These are phyloP conservation scores for Toxicodendron radicans DNA, from an alignment of 345 rosid genomes.

Conservation along the genomic window DNA sequence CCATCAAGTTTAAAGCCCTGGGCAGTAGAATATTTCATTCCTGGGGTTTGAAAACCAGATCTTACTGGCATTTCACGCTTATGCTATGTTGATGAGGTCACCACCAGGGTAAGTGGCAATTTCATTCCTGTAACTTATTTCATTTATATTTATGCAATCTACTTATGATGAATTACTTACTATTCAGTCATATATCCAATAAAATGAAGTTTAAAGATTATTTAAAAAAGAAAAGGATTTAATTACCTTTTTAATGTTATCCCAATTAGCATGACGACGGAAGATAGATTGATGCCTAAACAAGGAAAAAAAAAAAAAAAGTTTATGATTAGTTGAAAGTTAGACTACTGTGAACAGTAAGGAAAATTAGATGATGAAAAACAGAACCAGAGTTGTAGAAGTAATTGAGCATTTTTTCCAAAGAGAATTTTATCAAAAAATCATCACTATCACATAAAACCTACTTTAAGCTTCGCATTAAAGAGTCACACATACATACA, in stretches of 20 bases:
- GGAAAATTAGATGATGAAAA: not conserved
- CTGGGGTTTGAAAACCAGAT: too few species aligned
- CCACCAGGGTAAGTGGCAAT: too few species aligned
- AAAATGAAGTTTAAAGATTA: too few species aligned
- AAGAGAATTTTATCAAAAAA: not conserved
- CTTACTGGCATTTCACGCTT: too few species aligned
- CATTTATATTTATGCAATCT: too few species aligned
- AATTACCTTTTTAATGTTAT: constrained; percentile 21
- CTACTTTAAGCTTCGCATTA: not conserved
- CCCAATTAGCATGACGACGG: constrained; percentile 35
- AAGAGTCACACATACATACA: constrained; percentile 27
- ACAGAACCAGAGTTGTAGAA: not conserved
- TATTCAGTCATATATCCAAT: too few species aligned
- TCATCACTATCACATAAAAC: not conserved
- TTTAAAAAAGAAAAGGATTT: not conserved
- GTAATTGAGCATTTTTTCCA: not conserved
- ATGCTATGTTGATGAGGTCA: too few species aligned
- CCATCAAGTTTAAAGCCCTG: too few species aligned
- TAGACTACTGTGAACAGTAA: too few species aligned
- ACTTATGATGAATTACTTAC: too few species aligned
- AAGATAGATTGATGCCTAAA: constrained; percentile 38
- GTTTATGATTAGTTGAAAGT: not conserved
- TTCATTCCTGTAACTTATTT: too few species aligned
- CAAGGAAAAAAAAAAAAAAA: not conserved
- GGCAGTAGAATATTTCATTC: too few species aligned